phyloP scores from a whole-genome alignment of 139 green algal genomes.

The Picocystis salinarum region DNA sequence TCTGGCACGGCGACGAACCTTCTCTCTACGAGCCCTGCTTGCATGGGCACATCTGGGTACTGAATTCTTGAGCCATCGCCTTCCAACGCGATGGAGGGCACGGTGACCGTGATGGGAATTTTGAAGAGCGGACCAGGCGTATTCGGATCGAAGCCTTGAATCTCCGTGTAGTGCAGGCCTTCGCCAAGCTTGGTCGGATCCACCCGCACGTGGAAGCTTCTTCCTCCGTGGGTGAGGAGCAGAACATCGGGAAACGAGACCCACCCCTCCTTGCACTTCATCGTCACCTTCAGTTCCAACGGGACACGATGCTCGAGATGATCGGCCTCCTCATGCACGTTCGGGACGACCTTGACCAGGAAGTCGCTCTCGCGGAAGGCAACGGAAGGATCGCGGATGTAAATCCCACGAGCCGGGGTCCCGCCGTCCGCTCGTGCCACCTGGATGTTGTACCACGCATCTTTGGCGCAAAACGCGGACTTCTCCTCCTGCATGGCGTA shows the following conservation, averaged over 20 bases:
- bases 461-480: constrained; percentile 12
- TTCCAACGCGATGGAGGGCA: constrained; percentile 1
- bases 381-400: constrained; percentile 45
- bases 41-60: too few species aligned
- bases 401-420: constrained; percentile 32
- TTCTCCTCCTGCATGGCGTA: constrained; percentile 46
- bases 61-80: too few species aligned
- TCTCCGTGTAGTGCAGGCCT: constrained; percentile 64
- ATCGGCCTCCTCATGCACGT: constrained; percentile 36
- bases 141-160: constrained; percentile 27
- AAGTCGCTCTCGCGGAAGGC: too few species aligned
- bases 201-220: constrained; percentile 24
- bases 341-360: constrained; percentile 39
- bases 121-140: constrained; percentile 50
- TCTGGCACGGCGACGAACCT: constrained; percentile 52
- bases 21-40: too few species aligned
- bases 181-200: constrained; percentile 31
- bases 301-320: background rate
- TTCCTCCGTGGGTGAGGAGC: constrained; percentile 50
- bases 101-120: constrained; percentile 47
- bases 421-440: constrained; percentile 20
- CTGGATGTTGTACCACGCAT: constrained; percentile 30
- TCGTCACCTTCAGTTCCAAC: constrained; percentile 26
- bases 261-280: constrained; percentile 37
- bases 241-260: constrained; percentile 36